Evolutionary conservation across 768 basidiomycete genomes (phyloP), one percentile per base, ranked within the genome.

Genomic region (Thelephora ganbajun): DNA sequence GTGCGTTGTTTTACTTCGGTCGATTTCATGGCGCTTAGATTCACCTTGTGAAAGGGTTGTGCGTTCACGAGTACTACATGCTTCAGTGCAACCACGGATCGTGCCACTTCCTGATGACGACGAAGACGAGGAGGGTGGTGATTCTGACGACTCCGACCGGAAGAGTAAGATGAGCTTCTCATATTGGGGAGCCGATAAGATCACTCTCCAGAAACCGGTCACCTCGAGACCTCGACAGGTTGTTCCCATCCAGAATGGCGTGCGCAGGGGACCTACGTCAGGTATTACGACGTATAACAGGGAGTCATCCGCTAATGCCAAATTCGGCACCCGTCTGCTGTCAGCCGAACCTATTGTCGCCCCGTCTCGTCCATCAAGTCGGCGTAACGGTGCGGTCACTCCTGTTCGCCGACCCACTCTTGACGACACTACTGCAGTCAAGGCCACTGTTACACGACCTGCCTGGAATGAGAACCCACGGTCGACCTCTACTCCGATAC

Each of bases 161-260:
- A 85, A 88, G 69, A 86, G 81, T 69, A 90, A 89, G 63, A 89
- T 90, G 88, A 86, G 84, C 67, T 90, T 90, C 65, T 89, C 86
- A 5, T 92, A 90, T 59, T 90, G 87, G 86, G 87, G 88, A 20
- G 88, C 88, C 30, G 88, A 91, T 67, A 88, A 88, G 64, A 74
- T 91, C 56, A 91, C 88, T 1, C 76, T 91, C 18, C 84, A 88
- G 61, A 84, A 84, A 55, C 84, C 87, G 2, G 62, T 78, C 35
- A 60, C 80, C 56, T 30, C 26, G 26, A 83, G 80, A 58, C 63
- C 63, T 34, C 62, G 62, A 48, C 61, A 62, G 20, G 16, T 41
- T 16, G 4, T 22, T 41, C 53, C 59, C n/a, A 19, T 52, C 22
- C 59, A 66, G 14, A 54, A 48, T 30, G 55, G 56, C 30, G 45